Evolutionary conservation across 2,329 filamentous ascomycete genomes (phyloP).

Genomic region (Coniochaeta ligniaria): DNA sequence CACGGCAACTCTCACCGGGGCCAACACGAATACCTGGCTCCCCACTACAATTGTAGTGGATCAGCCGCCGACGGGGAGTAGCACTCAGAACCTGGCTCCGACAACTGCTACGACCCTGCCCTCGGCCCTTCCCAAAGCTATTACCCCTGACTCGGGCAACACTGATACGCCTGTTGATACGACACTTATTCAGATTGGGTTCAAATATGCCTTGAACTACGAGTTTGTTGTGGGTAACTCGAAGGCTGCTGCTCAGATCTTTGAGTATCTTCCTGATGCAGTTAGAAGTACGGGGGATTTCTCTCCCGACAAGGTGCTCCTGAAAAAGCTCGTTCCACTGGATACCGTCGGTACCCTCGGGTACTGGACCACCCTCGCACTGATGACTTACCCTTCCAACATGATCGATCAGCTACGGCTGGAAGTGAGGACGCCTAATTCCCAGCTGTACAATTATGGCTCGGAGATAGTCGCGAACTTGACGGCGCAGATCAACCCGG

Average conservation of each 20-base stretch:
- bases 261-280: constrained; percentile 66
- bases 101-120: constrained; percentile 50
- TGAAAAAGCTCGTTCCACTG: constrained; percentile 68
- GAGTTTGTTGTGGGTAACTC: constrained; percentile 67
- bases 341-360: constrained; percentile 62
- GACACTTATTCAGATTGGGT: constrained; percentile 75
- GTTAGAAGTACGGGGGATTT: constrained; percentile 60
- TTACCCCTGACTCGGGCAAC: constrained; percentile 59
- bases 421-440: constrained; percentile 64
- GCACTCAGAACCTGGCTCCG: constrained; percentile 26
- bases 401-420: constrained; percentile 61
- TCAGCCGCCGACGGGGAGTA: constrained; percentile 31
- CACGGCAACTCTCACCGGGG: background rate
- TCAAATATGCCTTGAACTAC: constrained; percentile 76
- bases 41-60: constrained; percentile 57
- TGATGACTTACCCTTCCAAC: constrained; percentile 60
- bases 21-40: constrained; percentile 32
- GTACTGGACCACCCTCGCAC: constrained; percentile 75
- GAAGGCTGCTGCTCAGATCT: constrained; percentile 76
- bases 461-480: constrained; percentile 61
- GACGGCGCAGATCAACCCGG: constrained; percentile 75
- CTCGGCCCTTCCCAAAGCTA: constrained; percentile 63
- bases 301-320: constrained; percentile 44
- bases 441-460: constrained; percentile 64
- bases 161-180: constrained; percentile 51